These are phyloP conservation scores for Calvatia gigantea DNA, from an alignment of 768 basidiomycete genomes.

Conservation along the genomic window DNA sequence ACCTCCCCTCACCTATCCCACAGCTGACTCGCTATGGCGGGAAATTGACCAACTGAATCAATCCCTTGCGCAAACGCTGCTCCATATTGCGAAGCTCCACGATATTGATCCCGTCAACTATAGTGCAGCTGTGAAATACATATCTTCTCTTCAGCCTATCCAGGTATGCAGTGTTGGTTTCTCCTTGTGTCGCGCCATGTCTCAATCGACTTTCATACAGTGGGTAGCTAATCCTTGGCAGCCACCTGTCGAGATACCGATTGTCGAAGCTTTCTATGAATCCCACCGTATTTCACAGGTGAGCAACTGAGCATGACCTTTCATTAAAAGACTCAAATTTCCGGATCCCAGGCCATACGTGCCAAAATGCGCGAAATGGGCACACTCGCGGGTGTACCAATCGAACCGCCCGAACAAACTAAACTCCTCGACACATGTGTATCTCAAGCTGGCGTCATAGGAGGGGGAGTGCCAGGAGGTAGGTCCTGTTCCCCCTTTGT, in stretches of 20 bases:
- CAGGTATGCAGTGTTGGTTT: constrained; percentile 36
- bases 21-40: constrained; percentile 66
- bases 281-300: constrained; percentile 61
- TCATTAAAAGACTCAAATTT: not conserved
- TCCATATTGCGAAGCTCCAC: constrained; percentile 47
- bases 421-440: constrained; percentile 75
- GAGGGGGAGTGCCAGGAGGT: constrained; percentile 97
- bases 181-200: not conserved
- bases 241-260: constrained; percentile 35
- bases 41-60: constrained; percentile 61
- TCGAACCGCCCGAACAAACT: constrained; percentile 90
- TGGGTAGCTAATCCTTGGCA: constrained; percentile 60
- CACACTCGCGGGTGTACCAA: constrained; percentile 66
- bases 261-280: constrained; percentile 55
- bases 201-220: constrained; percentile 25
- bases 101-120: constrained; percentile 48
- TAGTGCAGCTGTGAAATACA: constrained; percentile 53
- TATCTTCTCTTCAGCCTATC: constrained; percentile 55
- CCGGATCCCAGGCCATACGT: constrained; percentile 59
- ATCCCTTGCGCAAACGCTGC: constrained; percentile 49
- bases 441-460: constrained; percentile 78
- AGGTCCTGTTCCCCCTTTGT: constrained; percentile 23
- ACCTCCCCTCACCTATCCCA: not conserved
- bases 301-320: constrained; percentile 12
- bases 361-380: constrained; percentile 85